Base-by-base conservation (phyloP, 495 filamentous ascomycete genomes). In the Penicillium pulvis region DNA sequence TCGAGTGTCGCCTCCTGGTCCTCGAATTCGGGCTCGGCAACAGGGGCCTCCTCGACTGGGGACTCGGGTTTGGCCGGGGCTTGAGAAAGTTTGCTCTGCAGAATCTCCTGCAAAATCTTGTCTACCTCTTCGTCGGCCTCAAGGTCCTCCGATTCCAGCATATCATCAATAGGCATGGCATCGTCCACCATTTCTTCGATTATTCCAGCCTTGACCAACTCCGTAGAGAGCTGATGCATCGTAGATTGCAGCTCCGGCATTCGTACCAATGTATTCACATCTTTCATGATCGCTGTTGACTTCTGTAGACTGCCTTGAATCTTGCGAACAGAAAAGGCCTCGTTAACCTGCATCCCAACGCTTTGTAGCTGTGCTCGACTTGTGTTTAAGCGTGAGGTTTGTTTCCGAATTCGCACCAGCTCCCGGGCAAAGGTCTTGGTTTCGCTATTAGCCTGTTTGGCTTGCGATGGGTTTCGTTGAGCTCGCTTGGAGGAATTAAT, bases 161-260 rank as follows among this genome's bases (percentile, higher is more conserved):
- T 56, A 54, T 86, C 79, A 42, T 85, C 82, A 64, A 87, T 84
- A n/a, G 91, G 91, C 61, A 97, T 73, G 42, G 80, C 85, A 69
- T 98, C 94, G 43, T 85, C 88, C 12, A 96, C 87, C 88, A 97
- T 97, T 78, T 98, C 94, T 76, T 98, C 94, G 57, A 98, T 97
- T 60, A 98, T 93, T 4, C 95, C 94, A 2, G 94, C 93, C 73
- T 89, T 93, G 58, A 97, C 87, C 65, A 98, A 72, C 79, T 98
- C 94, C 51, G 87, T 79, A 55, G 87, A 89, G 26, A 98, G 79
- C 73, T 97, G 92, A 47, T 83, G 80, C 94, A 98, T 98, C 11
- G 93, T 97, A 45, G 84, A 85, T 20, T 87, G 90, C 35, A 98
- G 77, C 77, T 97, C 89, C 16, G 94, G 94, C 58, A 98, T 74